Conservation (phyloP, 495 filamentous ascomycete species). For the Polyplosphaeria fusca region DNA sequence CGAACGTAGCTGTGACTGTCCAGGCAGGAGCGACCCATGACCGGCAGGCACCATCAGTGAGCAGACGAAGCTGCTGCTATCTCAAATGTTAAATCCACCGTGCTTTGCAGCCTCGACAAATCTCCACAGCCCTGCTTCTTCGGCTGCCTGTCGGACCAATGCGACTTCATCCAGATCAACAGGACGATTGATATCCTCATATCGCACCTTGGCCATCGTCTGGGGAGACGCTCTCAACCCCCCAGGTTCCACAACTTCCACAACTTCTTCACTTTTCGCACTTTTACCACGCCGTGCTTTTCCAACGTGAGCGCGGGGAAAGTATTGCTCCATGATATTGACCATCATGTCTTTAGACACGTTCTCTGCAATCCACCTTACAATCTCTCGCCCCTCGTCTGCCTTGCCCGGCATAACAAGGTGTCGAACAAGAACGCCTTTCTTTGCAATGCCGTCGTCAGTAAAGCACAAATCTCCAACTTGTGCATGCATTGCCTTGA, state of each 20-base stretch:
- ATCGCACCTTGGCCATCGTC: slow-evolving; percentile 52
- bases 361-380: slow-evolving; percentile 64
- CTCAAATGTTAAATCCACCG: slow-evolving; percentile 67
- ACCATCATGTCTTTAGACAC: slow-evolving; percentile 64
- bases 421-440: slow-evolving; percentile 67
- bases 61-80: no score
- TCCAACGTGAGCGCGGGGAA: slow-evolving; percentile 71
- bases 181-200: slow-evolving; percentile 72
- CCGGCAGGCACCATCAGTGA: no score
- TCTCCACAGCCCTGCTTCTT: slow-evolving; percentile 67
- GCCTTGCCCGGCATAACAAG: slow-evolving; percentile 75
- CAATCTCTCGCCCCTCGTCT: slow-evolving; percentile 63
- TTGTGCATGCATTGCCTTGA: slow-evolving; percentile 71
- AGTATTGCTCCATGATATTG: slow-evolving; percentile 67
- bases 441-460: slow-evolving; percentile 69
- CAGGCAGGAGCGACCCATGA: no score
- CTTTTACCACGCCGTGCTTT: slow-evolving; percentile 52
- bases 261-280: slow-evolving; percentile 21
- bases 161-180: slow-evolving; percentile 61
- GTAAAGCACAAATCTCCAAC: slow-evolving; percentile 77
- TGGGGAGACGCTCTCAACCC: slow-evolving; percentile 17
- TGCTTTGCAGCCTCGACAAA: slow-evolving; percentile 69
- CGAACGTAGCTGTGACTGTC: no score
- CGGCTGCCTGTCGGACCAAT: slow-evolving; percentile 59
- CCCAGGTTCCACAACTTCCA: slow-evolving; percentile 19